These are phyloP conservation scores for Penicillium alfredii DNA, from an alignment of 495 filamentous ascomycete species.

Conservation along the genomic window DNA sequence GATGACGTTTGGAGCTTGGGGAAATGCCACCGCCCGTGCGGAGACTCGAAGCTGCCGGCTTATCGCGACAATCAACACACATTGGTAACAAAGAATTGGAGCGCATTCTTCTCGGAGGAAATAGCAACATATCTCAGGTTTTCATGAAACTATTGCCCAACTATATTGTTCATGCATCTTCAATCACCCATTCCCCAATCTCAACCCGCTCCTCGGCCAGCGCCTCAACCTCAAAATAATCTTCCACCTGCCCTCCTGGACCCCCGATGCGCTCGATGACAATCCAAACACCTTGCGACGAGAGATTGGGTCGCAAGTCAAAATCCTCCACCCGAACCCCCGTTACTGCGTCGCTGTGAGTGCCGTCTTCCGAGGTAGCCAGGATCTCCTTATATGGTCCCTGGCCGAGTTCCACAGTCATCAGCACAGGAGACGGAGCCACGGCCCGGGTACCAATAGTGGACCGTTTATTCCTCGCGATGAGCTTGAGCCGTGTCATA, in stretches of 20 bases:
- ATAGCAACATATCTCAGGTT: too few species aligned
- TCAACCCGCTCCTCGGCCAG: constrained; percentile 61
- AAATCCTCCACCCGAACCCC: constrained; percentile 68
- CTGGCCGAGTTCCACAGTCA: constrained; percentile 62
- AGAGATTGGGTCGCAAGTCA: constrained; percentile 56
- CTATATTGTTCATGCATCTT: constrained; percentile 25
- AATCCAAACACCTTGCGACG: constrained; percentile 58
- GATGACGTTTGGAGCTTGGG: constrained; percentile 24
- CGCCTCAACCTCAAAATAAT: constrained; percentile 59
- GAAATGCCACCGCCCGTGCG: constrained; percentile 25
- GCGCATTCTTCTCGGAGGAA: too few species aligned
- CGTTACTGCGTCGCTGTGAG: constrained; percentile 60
- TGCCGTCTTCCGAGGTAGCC: constrained; percentile 53
- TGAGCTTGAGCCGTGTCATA: constrained; percentile 53
- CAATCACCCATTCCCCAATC: constrained; percentile 50
- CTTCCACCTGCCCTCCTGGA: constrained; percentile 43
- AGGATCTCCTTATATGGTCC: constrained; percentile 59
- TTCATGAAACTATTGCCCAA: background rate
- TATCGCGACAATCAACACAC: too few species aligned
- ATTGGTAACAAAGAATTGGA: too few species aligned
- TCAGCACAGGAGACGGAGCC: constrained; percentile 50
- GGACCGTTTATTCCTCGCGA: constrained; percentile 40
- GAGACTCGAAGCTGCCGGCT: constrained; percentile 7
- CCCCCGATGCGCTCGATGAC: constrained; percentile 70
- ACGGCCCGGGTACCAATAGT: constrained; percentile 31